Conservation (phyloP, 1,139 yeast species). For the Torulaspora pretoriensis region DNA sequence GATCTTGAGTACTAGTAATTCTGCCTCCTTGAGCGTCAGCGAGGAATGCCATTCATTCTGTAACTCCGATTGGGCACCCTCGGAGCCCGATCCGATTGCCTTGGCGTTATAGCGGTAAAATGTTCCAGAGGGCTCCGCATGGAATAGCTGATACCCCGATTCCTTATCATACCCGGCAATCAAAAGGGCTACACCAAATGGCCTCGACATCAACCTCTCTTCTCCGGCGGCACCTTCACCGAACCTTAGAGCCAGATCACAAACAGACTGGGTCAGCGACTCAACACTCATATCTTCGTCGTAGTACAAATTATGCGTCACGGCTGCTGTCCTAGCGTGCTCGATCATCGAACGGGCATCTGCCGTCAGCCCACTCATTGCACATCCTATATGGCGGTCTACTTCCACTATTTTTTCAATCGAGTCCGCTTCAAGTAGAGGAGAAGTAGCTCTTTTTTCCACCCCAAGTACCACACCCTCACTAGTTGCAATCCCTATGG, state of each 20-base stretch:
- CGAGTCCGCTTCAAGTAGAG: conserved; percentile 84
- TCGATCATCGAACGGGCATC: conserved; percentile 99
- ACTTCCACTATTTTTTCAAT: conserved; percentile 96
- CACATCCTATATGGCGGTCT: conserved; percentile 93
- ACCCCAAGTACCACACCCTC: conserved; percentile 97
- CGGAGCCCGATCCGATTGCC: conserved; percentile 98
- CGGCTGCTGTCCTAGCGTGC: conserved; percentile 91
- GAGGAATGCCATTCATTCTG: conserved; percentile 96
- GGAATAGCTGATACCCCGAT: conserved; percentile 93
- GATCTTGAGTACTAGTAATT: conserved; percentile 79
- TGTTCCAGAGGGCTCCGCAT: conserved; percentile 99
- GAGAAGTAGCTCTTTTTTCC: conserved; percentile 93
- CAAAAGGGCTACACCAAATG: conserved; percentile 95
- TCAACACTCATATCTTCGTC: conserved; percentile 93
- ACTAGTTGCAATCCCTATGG: conserved; percentile 94
- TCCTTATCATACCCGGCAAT: conserved; percentile 93
- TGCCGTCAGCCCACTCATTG: conserved; percentile 98
- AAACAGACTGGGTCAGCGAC: conserved; percentile 90
- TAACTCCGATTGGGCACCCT: conserved; percentile 97
- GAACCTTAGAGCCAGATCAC: conserved; percentile 93
- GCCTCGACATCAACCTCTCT: conserved; percentile 95
- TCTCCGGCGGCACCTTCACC: conserved; percentile 99
- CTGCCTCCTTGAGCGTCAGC: conserved; percentile 91
- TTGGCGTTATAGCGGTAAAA: conserved; percentile 96
- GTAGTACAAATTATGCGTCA: conserved; percentile 83